Conservation (phyloP, 768 basidiomycete species). For the Termitomyces heimii region DNA sequence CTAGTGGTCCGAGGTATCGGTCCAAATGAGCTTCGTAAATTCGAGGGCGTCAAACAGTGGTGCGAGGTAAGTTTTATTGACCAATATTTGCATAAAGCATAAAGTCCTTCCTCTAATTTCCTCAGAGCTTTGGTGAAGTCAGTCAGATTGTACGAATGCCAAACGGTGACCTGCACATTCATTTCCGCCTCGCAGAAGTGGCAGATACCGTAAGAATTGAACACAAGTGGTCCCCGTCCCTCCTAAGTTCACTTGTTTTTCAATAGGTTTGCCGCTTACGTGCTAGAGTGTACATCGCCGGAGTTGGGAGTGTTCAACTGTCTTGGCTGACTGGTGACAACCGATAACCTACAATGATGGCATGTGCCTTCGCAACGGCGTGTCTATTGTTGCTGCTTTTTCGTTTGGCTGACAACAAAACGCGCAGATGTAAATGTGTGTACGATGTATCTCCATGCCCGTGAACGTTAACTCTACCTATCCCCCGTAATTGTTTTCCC, state of each 20-base stretch:
- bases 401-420: background rate
- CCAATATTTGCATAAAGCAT: background rate
- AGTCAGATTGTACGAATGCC: slow-evolving; percentile 67
- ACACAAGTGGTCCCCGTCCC: background rate
- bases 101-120: background rate
- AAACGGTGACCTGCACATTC: slow-evolving; percentile 74
- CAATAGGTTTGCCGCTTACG: slow-evolving; percentile 70
- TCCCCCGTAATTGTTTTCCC: slow-evolving; percentile 9
- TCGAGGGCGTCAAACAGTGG: slow-evolving; percentile 68
- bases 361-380: slow-evolving; percentile 1
- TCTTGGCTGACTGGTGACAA: slow-evolving; percentile 66
- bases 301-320: slow-evolving; percentile 73
- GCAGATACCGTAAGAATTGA: slow-evolving; percentile 63
- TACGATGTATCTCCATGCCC: slow-evolving; percentile 8
- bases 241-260: slow-evolving; percentile 1
- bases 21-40: slow-evolving; percentile 50
- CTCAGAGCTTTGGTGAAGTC: slow-evolving; percentile 70
- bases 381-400: background rate
- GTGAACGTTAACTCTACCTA: slow-evolving; percentile 4
- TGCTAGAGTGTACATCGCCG: slow-evolving; percentile 66
- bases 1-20: slow-evolving; percentile 68
- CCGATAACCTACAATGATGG: slow-evolving; percentile 18
- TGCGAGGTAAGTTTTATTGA: slow-evolving; percentile 51
- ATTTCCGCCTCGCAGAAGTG: slow-evolving; percentile 69
- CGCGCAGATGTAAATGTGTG: slow-evolving; percentile 5